These are phyloP conservation scores for Neophaeococcomyces mojaviensis DNA, from an alignment of 2,329 filamentous ascomycete genomes.

Conservation along the genomic window DNA sequence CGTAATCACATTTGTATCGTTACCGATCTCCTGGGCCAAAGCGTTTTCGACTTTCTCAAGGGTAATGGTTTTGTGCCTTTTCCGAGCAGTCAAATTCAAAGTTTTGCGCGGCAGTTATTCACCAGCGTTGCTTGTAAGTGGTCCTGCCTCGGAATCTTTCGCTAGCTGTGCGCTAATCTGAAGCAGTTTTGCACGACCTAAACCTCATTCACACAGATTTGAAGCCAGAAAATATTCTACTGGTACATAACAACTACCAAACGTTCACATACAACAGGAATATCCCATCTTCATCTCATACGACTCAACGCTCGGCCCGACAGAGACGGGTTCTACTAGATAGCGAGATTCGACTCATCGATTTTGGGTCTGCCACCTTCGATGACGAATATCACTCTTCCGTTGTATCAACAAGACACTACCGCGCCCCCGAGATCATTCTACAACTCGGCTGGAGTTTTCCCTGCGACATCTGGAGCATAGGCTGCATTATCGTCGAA, in stretches of 20 bases:
- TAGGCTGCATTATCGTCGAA: constrained; percentile 61
- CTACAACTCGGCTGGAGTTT: constrained; percentile 61
- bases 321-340: constrained; percentile 57
- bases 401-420: constrained; percentile 60
- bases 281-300: constrained; percentile 57
- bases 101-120: constrained; percentile 87
- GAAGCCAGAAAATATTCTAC: constrained; percentile 59
- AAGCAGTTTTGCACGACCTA: constrained; percentile 80
- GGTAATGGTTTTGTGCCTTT: constrained; percentile 92
- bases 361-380: constrained; percentile 62
- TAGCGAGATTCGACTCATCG: constrained; percentile 60
- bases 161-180: constrained; percentile 23
- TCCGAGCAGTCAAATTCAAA: constrained; percentile 96
- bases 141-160: neutral
- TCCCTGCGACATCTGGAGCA: constrained; percentile 63
- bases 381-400: constrained; percentile 63
- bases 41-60: constrained; percentile 97
- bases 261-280: constrained; percentile 63
- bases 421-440: constrained; percentile 61
- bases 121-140: constrained; percentile 95
- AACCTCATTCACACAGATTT: constrained; percentile 81
- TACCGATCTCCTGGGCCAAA: constrained; percentile 75
- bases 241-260: constrained; percentile 58
- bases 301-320: constrained; percentile 49
- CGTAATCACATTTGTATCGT: constrained; percentile 90